A percentile compares a stretch with the other conserved stretches of the same genome.
phyloP scores from a whole-genome alignment of 108 stramenopile species.

The Aurantiochytrium sp. region DNA sequence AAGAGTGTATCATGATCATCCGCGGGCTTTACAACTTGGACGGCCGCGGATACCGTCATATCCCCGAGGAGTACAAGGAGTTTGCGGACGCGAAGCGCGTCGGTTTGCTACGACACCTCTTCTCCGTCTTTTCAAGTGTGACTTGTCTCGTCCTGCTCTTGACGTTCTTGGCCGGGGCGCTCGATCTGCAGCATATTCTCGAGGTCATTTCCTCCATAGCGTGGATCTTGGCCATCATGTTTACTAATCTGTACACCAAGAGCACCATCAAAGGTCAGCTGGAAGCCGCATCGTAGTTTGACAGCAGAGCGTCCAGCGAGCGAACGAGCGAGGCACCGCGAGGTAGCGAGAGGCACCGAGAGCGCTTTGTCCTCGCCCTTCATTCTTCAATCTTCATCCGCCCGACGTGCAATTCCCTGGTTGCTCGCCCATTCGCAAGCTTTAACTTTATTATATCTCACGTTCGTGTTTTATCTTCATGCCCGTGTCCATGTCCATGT shows the following conservation, averaged over 20 bases:
- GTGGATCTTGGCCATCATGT: background rate
- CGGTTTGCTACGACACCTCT: background rate
- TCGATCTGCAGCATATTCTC: background rate
- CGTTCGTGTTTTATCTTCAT: too few relatives aligned
- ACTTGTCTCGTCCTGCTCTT: background rate
- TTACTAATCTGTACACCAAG: background rate
- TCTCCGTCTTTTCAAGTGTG: background rate
- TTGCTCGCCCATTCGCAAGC: too few relatives aligned
- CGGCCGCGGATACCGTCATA: background rate
- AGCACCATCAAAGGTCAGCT: background rate
- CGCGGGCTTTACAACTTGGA: background rate
- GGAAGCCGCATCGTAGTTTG: too few relatives aligned
- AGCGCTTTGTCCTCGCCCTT: too few relatives aligned
- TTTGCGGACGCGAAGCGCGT: background rate
- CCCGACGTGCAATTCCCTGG: too few relatives aligned
- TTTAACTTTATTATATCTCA: too few relatives aligned
- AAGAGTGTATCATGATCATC: background rate
- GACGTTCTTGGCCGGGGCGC: background rate
- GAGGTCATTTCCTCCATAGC: background rate
- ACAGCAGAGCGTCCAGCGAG: too few relatives aligned
- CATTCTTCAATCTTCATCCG: too few relatives aligned
- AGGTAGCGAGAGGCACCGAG: too few relatives aligned
- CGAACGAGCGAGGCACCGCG: too few relatives aligned
- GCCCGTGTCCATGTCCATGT: too few relatives aligned
- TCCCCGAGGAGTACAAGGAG: background rate